Evolutionary conservation across 2,329 filamentous ascomycete genomes (phyloP).

Genomic region (Coniosporium tulheliwenetii): DNA sequence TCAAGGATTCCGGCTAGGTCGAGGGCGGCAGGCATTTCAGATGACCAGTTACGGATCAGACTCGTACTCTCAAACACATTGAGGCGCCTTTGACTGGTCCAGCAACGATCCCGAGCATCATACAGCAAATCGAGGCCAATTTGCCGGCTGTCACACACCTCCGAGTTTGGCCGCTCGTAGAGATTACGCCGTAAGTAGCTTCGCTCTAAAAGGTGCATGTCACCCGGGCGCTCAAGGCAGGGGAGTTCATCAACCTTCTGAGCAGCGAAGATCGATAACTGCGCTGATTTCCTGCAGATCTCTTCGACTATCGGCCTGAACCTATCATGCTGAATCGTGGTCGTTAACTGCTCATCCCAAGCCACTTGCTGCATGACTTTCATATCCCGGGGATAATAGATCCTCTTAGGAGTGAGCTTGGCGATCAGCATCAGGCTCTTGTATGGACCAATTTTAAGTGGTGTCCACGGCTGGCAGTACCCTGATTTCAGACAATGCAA

Average conservation of each 20-base stretch:
- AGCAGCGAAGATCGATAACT: conserved; percentile 1
- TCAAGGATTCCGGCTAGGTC: conserved; percentile 15
- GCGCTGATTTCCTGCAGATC: conserved; percentile 2
- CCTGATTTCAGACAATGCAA: conserved; percentile 34
- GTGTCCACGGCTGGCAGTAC: conserved; percentile 22
- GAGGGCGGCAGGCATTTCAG: conserved; percentile 8
- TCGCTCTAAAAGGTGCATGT: conserved; percentile 8
- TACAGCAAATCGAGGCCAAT: conserved; percentile 6
- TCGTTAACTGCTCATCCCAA: conserved; percentile 25
- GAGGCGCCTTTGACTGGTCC: conserved; percentile 1
- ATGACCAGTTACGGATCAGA: conserved; percentile 10
- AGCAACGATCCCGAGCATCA: conserved; percentile 4
- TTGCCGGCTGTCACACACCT: not conserved
- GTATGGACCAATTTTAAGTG: conserved; percentile 6
- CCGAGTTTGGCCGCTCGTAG: conserved; percentile 4
- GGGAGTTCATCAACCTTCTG: conserved; percentile 7
- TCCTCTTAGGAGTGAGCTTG: conserved; percentile 16
- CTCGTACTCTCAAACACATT: not conserved
- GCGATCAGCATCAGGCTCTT: conserved; percentile 13
- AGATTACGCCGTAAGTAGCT: conserved; percentile 5
- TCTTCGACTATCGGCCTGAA: conserved; percentile 3
- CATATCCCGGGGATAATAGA: conserved; percentile 27
- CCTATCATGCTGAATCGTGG: conserved; percentile 25
- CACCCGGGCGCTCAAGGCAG: conserved; percentile 1
- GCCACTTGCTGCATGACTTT: conserved; percentile 26